Evolutionary conservation across 345 rosid species (phyloP).

Genomic region (Gossypium longicalyx): DNA sequence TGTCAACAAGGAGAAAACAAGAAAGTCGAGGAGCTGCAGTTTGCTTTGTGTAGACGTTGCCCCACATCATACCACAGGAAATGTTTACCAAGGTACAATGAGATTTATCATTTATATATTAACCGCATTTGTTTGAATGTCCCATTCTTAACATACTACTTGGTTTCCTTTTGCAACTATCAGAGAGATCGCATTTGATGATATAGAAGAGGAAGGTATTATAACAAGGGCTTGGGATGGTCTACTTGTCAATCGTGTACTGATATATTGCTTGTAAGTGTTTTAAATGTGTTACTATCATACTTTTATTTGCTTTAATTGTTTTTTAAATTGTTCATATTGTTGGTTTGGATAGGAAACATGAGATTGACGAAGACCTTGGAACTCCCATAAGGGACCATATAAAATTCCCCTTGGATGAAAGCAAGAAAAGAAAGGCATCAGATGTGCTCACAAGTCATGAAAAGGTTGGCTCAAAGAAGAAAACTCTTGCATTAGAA

Average conservation of each 20-base stretch:
- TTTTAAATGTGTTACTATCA: conserved; percentile 8
- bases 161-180: conserved; percentile 15
- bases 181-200: conserved; percentile 66
- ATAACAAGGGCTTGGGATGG: conserved; percentile 73
- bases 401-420: conserved; percentile 55
- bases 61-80: conserved; percentile 85
- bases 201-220: conserved; percentile 39
- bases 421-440: conserved; percentile 29
- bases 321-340: conserved; percentile 18
- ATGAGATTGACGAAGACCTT: conserved; percentile 55
- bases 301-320: conserved; percentile 7
- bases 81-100: conserved; percentile 77
- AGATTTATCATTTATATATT: neutral
- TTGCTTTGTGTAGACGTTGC: conserved; percentile 93
- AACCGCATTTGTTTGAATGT: neutral
- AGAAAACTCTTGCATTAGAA: conserved; percentile 23
- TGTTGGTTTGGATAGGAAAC: conserved; percentile 49
- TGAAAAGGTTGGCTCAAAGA: conserved; percentile 31
- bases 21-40: conserved; percentile 49
- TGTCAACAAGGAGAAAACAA: conserved; percentile 71
- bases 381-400: conserved; percentile 78
- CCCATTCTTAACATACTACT: conserved; percentile 1
- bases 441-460: conserved; percentile 29
- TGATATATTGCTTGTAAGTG: conserved; percentile 91
- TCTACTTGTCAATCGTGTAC: conserved; percentile 62